These are phyloP conservation scores for Xerocomellus intermedius DNA, from an alignment of 768 basidiomycete species.

Conservation along the genomic window DNA sequence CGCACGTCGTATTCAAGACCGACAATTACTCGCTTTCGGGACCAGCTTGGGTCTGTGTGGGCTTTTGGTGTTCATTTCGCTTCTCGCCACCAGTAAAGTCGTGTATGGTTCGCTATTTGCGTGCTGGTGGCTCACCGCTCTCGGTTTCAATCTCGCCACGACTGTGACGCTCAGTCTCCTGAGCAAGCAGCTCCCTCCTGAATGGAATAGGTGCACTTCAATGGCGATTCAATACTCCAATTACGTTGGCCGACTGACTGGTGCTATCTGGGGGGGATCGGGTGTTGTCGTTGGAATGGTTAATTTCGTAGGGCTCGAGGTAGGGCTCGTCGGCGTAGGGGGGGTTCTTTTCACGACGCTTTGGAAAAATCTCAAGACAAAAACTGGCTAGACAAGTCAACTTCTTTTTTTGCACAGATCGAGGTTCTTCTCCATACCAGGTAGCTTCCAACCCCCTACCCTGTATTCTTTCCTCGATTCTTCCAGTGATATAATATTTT, in stretches of 20 bases:
- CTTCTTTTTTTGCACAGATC: not conserved
- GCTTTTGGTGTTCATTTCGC: slow-evolving; percentile 48
- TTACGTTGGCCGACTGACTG: slow-evolving; percentile 61
- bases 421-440: not conserved
- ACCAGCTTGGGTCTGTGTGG: slow-evolving; percentile 49
- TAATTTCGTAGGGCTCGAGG: slow-evolving; percentile 57
- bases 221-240: slow-evolving; percentile 69
- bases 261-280: slow-evolving; percentile 67
- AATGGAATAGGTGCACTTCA: slow-evolving; percentile 56
- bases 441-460: not conserved
- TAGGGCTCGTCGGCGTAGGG: slow-evolving; percentile 59
- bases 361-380: slow-evolving; percentile 66
- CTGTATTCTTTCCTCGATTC: not conserved
- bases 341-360: slow-evolving; percentile 50
- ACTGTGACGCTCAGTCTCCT: slow-evolving; percentile 66
- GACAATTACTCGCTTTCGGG: slow-evolving; percentile 54
- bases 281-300: slow-evolving; percentile 56
- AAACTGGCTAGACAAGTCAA: slow-evolving; percentile 45
- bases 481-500: not conserved
- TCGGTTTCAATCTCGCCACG: slow-evolving; percentile 73
- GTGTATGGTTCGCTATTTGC: slow-evolving; percentile 47
- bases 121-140: slow-evolving; percentile 51
- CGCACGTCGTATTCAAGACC: slow-evolving; percentile 59
- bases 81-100: slow-evolving; percentile 41
- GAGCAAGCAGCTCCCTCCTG: slow-evolving; percentile 64